These are phyloP conservation scores for Purpureocillium takamizusanense DNA, from an alignment of 2,329 filamentous ascomycete genomes.

Conservation along the genomic window DNA sequence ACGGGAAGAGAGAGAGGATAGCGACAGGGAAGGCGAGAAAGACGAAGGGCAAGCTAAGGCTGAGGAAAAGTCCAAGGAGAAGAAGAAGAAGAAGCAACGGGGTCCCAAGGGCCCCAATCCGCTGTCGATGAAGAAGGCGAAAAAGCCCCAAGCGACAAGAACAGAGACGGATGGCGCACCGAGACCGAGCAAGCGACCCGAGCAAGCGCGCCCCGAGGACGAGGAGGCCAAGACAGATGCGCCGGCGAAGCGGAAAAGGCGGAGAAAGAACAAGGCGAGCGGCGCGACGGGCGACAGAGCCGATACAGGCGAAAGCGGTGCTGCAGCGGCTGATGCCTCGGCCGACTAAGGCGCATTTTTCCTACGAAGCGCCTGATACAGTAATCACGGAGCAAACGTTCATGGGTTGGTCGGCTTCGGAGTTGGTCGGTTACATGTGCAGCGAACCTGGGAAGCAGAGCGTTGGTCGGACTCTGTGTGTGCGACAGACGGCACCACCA, in stretches of 20 bases:
- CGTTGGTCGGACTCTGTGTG: no score
- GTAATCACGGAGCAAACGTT: no score
- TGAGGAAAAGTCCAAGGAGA: conserved; percentile 23
- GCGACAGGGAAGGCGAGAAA: conserved; percentile 28
- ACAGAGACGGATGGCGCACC: conserved; percentile 12
- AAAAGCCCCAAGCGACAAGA: conserved; percentile 32
- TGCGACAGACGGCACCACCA: no score
- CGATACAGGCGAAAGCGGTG: conserved; percentile 5
- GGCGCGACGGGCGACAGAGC: conserved; percentile 8
- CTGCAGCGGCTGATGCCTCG: conserved; percentile 4
- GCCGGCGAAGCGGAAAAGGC: conserved; percentile 20
- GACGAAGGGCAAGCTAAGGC: conserved; percentile 13
- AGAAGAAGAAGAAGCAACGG: conserved; percentile 47
- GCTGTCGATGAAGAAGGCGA: conserved; percentile 60
- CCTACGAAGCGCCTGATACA: no score
- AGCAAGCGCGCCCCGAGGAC: conserved; percentile 14
- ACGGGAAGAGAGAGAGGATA: conserved; percentile 30
- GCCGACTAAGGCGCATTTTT: no score
- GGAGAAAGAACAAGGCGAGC: conserved; percentile 18
- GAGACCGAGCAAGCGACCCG: conserved; percentile 26
- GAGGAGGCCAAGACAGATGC: conserved; percentile 14
- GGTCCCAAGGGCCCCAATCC: conserved; percentile 65
- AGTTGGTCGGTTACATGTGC: no score
- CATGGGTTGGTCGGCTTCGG: no score
- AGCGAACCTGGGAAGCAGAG: no score